Evolutionary conservation across 176 grass and related monocot genomes (phyloP).

Genomic region (Zizania latifolia): DNA sequence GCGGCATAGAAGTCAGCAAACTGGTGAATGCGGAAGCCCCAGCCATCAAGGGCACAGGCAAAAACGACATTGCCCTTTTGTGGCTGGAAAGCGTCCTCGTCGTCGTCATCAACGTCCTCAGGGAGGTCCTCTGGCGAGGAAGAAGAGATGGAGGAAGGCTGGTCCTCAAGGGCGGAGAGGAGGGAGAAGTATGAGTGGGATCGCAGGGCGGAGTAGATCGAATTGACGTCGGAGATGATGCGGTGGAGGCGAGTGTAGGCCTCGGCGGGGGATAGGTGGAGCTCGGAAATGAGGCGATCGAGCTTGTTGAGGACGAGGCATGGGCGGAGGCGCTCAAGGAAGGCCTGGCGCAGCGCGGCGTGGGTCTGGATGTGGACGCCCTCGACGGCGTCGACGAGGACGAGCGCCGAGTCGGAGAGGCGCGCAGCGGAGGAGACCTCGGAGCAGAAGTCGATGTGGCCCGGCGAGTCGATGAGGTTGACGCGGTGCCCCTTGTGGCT

Average conservation of each 20-base stretch:
- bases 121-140: conserved; percentile 27
- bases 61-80: conserved; percentile 90
- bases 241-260: conserved; percentile 63
- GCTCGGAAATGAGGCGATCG: conserved; percentile 81
- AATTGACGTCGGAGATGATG: conserved; percentile 70
- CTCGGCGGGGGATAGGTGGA: conserved; percentile 62
- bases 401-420: conserved; percentile 66
- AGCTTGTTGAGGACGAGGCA: conserved; percentile 97
- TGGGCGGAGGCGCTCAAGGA: conserved; percentile 69
- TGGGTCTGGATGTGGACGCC: conserved; percentile 87
- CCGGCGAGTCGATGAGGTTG: conserved; percentile 92
- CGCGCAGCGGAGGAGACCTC: conserved; percentile 88
- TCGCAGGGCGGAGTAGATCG: conserved; percentile 64
- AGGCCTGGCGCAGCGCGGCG: conserved; percentile 79
- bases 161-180: conserved; percentile 56
- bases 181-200: conserved; percentile 86
- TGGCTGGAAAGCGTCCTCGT: conserved; percentile 76
- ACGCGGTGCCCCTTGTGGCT: conserved; percentile 42
- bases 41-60: conserved; percentile 76
- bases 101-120: conserved; percentile 56
- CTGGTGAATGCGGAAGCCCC: conserved; percentile 78
- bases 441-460: conserved; percentile 91
- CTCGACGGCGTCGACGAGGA: conserved; percentile 81
- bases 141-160: conserved; percentile 32
- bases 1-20: conserved; percentile 60